Evolutionary conservation across 2,329 filamentous ascomycete genomes (phyloP).

Genomic region (Exophiala viscosa): DNA sequence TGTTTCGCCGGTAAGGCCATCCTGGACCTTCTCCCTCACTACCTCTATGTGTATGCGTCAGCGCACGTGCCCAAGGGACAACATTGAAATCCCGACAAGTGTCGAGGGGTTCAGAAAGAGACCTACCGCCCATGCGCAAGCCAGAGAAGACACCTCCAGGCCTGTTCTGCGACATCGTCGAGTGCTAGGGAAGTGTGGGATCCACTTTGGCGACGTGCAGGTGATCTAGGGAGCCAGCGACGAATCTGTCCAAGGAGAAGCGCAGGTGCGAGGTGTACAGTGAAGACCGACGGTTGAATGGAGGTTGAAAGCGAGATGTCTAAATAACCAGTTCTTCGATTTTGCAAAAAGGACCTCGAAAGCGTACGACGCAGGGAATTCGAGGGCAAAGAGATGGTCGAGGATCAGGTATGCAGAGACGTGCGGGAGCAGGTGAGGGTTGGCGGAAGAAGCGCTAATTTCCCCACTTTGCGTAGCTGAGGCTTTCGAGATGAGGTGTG

Average conservation of each 20-base stretch:
- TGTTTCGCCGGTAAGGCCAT: constrained; percentile 94
- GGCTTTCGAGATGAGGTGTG: constrained; percentile 28
- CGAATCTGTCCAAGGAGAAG: constrained; percentile 10
- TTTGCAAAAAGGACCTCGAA: constrained; percentile 12
- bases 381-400: constrained; percentile 21
- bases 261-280: constrained; percentile 15
- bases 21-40: constrained; percentile 97
- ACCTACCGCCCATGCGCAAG: constrained; percentile 96
- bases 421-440: constrained; percentile 24
- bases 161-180: constrained; percentile 81
- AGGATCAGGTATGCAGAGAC: constrained; percentile 19
- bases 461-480: constrained; percentile 29
- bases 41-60: constrained; percentile 63
- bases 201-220: constrained; percentile 27
- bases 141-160: constrained; percentile 75
- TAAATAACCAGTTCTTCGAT: neutral
- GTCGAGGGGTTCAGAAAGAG: constrained; percentile 27
- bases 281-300: constrained; percentile 8
- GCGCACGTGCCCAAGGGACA: constrained; percentile 22
- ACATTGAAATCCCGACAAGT: constrained; percentile 6
- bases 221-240: constrained; percentile 8
- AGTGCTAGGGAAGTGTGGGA: constrained; percentile 29
- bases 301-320: constrained; percentile 5
- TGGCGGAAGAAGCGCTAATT: constrained; percentile 30
- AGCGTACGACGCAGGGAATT: constrained; percentile 15